phyloP scores from a whole-genome alignment of 2,329 filamentous ascomycete genomes.

The Thelonectria olida region DNA sequence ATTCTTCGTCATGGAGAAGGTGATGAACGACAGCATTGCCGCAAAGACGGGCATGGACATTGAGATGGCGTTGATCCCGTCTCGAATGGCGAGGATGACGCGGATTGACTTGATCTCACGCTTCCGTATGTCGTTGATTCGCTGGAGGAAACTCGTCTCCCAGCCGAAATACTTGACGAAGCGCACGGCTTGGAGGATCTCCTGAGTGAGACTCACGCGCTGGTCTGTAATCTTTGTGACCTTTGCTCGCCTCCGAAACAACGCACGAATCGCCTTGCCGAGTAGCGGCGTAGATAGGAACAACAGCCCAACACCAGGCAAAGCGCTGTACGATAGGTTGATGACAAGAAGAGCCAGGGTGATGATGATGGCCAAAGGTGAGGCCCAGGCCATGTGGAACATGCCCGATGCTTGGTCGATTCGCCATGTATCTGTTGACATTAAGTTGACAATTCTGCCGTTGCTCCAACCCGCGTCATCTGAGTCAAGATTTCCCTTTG shows the following conservation, averaged over 20 bases:
- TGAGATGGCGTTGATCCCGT: slow-evolving; percentile 1
- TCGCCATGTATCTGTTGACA: slow-evolving; percentile 13
- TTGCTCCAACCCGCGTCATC: slow-evolving; percentile 1
- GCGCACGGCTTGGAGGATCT: slow-evolving; percentile 4
- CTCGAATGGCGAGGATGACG: not conserved
- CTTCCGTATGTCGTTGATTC: slow-evolving; percentile 1
- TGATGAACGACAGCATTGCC: slow-evolving; percentile 11
- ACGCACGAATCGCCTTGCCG: not conserved
- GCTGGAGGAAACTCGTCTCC: slow-evolving; percentile 4
- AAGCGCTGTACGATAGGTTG: slow-evolving; percentile 15
- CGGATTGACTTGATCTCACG: slow-evolving; percentile 6
- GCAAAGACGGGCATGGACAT: slow-evolving; percentile 11
- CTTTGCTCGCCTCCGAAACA: not conserved
- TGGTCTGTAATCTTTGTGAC: slow-evolving; percentile 7
- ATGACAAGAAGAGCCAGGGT: slow-evolving; percentile 7
- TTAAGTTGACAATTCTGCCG: slow-evolving; percentile 13
- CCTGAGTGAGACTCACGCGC: slow-evolving; percentile 7
- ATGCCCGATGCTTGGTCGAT: slow-evolving; percentile 13
- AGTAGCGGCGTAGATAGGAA: slow-evolving; percentile 4
- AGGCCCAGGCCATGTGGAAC: slow-evolving; percentile 14
- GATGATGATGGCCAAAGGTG: slow-evolving; percentile 4
- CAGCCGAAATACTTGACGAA: slow-evolving; percentile 11
- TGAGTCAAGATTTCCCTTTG: not conserved
- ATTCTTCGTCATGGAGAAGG: slow-evolving; percentile 2
- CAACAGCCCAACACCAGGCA: slow-evolving; percentile 9